Evolutionary conservation across 106 monocot species (phyloP), one percentile per base, ranked within the genome.

Genomic region (Apostasia shenzhenica): DNA sequence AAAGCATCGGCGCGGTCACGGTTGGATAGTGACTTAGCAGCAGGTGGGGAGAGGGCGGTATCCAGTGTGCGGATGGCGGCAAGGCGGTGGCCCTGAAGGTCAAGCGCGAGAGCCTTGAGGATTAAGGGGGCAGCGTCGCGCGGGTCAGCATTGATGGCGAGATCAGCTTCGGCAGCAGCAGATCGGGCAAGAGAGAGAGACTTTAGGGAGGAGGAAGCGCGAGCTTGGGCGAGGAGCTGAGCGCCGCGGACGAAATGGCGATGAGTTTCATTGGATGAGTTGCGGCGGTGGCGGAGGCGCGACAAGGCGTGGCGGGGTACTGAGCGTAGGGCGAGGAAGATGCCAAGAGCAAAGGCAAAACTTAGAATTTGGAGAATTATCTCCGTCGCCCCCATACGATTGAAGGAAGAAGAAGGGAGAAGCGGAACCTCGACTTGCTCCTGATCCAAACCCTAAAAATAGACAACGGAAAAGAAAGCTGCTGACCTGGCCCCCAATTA

Each of bases 161-260:
- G 78, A 59, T 92, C 88, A 48, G 92, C 83, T 59, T 83, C 82
- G 48, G 75, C 73, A 70, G 62, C 14, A 47, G 87, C 89, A 14
- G 86, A 75, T 37, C 83, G 80, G 59, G 86, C 85, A 51, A 87
- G 73, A 60, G 89, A 47, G 66, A 55, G 52, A 41, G 76, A 66
- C 56, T 73, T 40, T 44, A 74, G 7, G 42, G 57, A 51, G n/a
- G 76, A 66, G 60, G 69, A 46, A 73, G 81, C 14, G 40, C 85
- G 87, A 54, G 95, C 91, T 57, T 84, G 84, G 76, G 91, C 53
- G 42, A 94, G 91, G 72, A 86, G 66, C 58, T 88, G 80, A 41
- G 86, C 95, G n/a, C 95, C 95, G 6, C 75, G 70, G 68, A 91
- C 14, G 82, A 95, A 95, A 78, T 95, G 88, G 76, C 88, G 91